Base-by-base conservation (phyloP, 352 stramenopile genomes). In the Globisporangium sylvaticum region DNA sequence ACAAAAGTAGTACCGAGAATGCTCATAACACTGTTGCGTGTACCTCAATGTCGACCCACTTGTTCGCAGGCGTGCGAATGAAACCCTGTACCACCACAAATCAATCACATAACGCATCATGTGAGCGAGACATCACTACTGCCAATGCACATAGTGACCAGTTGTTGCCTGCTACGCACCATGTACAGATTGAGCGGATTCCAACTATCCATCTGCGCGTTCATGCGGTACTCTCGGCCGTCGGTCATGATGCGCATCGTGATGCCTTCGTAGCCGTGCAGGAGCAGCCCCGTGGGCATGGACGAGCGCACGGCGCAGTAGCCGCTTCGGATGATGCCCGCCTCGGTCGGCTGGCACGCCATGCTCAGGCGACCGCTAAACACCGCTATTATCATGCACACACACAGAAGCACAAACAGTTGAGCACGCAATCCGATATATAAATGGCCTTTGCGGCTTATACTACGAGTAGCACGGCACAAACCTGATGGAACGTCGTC, bases 121-220 rank as follows among this genome's bases (percentile, higher is more conserved):
- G 27, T 56, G 50, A 22, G 18, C n/a, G n/a, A n/a, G n/a, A n/a
- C n/a, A n/a, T n/a, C n/a, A n/a, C n/a, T n/a, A n/a, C n/a, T n/a
- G n/a, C n/a, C n/a, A n/a, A n/a, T n/a, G n/a, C n/a, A n/a, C n/a
- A n/a, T n/a, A n/a, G n/a, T 25, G 25, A 29, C n/a, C 50, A 57
- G 50, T 31, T 20, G 39, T 48, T 48, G 4, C 39, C 18, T 1
- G 42, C 20, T 24, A 37, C 75, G 42, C 65, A 92, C 84, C 83
- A 95, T 94, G 75, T 93, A 90, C 69, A 95, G 70, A 61, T 95
- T 91, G 39, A 94, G 83, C 9, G 88, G 88, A 66, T 95, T 95
- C 88, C 88, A 95, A 22, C 88, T 84, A 58, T 93, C 84, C 76
- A 92, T 89, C 72, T 95, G 88, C 44, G 84, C 76, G 58, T 95